Evolutionary conservation across 495 filamentous ascomycete species (phyloP).

Genomic region (Talaromyces liani): DNA sequence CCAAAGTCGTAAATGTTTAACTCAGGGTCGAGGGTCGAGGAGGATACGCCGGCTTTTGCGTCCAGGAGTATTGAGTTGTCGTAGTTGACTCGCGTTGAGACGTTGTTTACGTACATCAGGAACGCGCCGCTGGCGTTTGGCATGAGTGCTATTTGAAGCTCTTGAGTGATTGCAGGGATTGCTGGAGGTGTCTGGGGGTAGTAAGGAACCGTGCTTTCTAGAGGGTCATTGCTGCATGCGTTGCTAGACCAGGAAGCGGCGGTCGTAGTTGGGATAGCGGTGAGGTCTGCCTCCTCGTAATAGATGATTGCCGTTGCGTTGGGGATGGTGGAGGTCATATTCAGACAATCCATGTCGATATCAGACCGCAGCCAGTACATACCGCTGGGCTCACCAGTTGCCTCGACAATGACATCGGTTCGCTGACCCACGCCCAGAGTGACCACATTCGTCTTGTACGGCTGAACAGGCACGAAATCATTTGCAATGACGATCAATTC

Average conservation of each 20-base stretch:
- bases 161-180: too few relatives aligned
- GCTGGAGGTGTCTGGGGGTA: too few relatives aligned
- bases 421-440: slow-evolving; percentile 39
- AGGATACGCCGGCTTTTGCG: slow-evolving; percentile 18
- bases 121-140: too few relatives aligned
- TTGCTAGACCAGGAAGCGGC: too few relatives aligned
- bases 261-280: too few relatives aligned
- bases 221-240: too few relatives aligned
- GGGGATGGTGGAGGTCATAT: too few relatives aligned
- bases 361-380: slow-evolving; percentile 33
- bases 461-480: slow-evolving; percentile 32
- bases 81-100: neutral
- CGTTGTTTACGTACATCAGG: too few relatives aligned
- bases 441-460: slow-evolving; percentile 24
- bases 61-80: neutral
- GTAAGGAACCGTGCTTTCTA: too few relatives aligned
- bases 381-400: slow-evolving; percentile 24
- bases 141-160: too few relatives aligned
- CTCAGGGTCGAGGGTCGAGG: neutral
- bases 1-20: slow-evolving; percentile 6
- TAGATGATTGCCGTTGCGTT: too few relatives aligned
- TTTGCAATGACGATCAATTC: slow-evolving; percentile 32
- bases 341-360: neutral
- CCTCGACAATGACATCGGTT: slow-evolving; percentile 50
- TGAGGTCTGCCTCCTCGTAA: too few relatives aligned